phyloP scores from a whole-genome alignment of 139 green algal species.

The Deuterostichococcus epilithicus region DNA sequence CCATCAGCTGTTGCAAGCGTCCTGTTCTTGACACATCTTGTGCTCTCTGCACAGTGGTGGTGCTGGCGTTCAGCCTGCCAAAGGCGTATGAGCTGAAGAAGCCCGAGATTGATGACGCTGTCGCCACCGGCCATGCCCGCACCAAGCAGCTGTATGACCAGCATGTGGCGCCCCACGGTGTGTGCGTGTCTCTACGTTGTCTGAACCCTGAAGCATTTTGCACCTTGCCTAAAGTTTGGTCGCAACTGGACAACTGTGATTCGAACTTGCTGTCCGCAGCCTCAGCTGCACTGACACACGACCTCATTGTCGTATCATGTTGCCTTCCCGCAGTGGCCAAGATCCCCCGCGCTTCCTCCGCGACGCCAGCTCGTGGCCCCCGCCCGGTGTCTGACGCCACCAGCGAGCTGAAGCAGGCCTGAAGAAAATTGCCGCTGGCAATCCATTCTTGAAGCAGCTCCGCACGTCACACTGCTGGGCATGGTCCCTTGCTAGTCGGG shows the following conservation, averaged over 20 bases:
- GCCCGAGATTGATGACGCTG: conserved; percentile 43
- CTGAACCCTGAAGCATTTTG: too few species aligned
- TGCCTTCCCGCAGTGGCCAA: conserved; percentile 17
- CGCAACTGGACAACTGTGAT: too few species aligned
- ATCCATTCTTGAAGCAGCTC: too few species aligned
- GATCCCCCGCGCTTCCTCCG: conserved; percentile 21
- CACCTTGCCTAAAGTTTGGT: too few species aligned
- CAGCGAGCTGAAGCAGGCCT: not conserved
- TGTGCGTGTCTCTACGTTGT: not conserved
- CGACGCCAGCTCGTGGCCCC: not conserved
- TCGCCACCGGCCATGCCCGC: conserved; percentile 27
- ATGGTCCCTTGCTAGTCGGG: too few species aligned
- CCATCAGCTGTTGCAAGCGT: too few species aligned
- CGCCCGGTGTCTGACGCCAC: not conserved
- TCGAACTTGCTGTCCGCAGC: not conserved
- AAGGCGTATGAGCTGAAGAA: conserved; percentile 65
- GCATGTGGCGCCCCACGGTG: conserved; percentile 29
- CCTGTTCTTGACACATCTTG: not conserved
- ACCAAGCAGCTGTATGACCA: conserved; percentile 30
- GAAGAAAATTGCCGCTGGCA: too few species aligned
- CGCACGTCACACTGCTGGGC: too few species aligned
- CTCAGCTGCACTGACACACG: not conserved
- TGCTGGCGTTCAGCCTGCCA: conserved; percentile 27
- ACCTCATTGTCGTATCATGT: not conserved
- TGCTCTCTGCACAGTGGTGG: conserved; percentile 21